Evolutionary conservation across 495 filamentous ascomycete genomes (phyloP), one percentile per base, ranked within the genome.

Genomic region (Penicillium diatomitis): DNA sequence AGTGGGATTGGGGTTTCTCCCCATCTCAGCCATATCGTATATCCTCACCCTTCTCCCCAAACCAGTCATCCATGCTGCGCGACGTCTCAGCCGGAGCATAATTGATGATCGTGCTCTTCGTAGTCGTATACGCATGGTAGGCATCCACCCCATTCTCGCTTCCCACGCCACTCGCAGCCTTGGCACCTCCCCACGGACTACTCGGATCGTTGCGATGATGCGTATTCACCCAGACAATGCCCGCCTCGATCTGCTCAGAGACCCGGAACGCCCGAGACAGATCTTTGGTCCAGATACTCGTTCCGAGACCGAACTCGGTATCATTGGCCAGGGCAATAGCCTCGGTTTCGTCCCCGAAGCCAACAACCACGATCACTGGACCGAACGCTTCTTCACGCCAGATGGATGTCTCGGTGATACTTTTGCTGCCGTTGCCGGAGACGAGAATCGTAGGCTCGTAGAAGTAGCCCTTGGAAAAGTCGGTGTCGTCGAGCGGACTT

Each of bases 401-500:
- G 5, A 75, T 60, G 3, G 49, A 39, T 8, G 67, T 39, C 4
- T 53, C 37, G 0, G 41, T 34, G 5, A 60, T 49, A 20, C 43
- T 49, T 6, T 49, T 36, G 2, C 8, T 6, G 10, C 28, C 48
- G 7, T 52, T 6, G 4, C 7, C 11, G 5, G 59, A 54, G 4
- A 43, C 59, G 10, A 83, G 66, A 7, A 84, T 55, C 0, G 80
- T 83, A 4, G 80, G 80, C 34, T 74, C 63, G 49, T 76, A 81
- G 51, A 76, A 84, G 47, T 78, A 81, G 2, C 80, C 80, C 38
- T 67, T 71, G 4, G 64, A 66, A 29, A 62, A 41, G 7, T 60
- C 33, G 30, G 48, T 53, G 33, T 33, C 53, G 44, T 60, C 60
- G 3, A 62, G 42, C 0, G 46, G 5, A 38, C 61, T 52, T 12